Percentiles rank a stretch among this genome's conserved stretches.
Evolutionary conservation across 2,329 filamentous ascomycete genomes (phyloP).

Genomic region (Leptographium flavum): DNA sequence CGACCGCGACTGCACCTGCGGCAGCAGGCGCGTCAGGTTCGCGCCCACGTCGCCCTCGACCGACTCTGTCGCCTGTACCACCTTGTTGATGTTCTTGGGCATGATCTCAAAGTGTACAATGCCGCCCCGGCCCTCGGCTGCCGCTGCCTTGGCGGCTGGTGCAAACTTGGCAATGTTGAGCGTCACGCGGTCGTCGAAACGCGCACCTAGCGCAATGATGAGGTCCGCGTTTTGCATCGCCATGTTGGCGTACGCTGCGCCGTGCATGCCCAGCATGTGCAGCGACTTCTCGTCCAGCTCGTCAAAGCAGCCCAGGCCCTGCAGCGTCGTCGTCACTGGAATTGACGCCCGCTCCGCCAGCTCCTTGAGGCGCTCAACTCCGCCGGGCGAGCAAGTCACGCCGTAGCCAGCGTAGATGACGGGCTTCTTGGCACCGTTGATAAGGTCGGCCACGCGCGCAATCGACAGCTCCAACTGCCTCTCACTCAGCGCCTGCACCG

Average conservation of each 20-base stretch:
- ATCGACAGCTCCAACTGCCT: constrained; percentile 64
- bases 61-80: constrained; percentile 89
- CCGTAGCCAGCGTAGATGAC: constrained; percentile 92
- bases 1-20: constrained; percentile 48
- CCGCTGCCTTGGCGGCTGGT: constrained; percentile 73
- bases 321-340: constrained; percentile 89
- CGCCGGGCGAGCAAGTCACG: constrained; percentile 65
- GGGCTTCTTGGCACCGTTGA: constrained; percentile 86
- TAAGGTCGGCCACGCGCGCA: constrained; percentile 60
- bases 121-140: constrained; percentile 71
- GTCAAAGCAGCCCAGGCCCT: constrained; percentile 83
- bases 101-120: constrained; percentile 97
- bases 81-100: constrained; percentile 99
- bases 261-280: constrained; percentile 99
- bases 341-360: constrained; percentile 84
- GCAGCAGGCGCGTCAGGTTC: constrained; percentile 64
- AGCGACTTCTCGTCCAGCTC: constrained; percentile 88
- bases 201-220: constrained; percentile 83
- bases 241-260: constrained; percentile 94
- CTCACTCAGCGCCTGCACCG: constrained; percentile 57
- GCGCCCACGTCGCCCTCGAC: constrained; percentile 82
- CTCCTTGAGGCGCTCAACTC: constrained; percentile 64
- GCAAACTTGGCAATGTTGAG: constrained; percentile 72
- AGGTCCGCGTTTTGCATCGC: constrained; percentile 94
- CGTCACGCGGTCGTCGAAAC: constrained; percentile 95